These are phyloP conservation scores for Haplosporangium sp. DNA, from an alignment of 371 early-diverging fungal genomes.

Conservation along the genomic window DNA sequence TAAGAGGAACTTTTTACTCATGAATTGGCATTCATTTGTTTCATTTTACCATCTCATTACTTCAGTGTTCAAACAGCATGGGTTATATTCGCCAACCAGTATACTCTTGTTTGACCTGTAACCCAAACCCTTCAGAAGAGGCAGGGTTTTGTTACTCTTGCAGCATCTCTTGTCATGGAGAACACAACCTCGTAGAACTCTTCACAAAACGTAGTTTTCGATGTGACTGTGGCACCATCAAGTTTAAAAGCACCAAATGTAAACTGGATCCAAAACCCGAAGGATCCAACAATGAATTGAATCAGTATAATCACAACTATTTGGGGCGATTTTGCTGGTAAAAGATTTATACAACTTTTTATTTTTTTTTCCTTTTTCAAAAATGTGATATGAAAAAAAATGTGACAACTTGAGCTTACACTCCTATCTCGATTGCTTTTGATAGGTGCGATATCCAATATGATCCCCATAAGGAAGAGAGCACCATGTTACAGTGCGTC, in stretches of 20 bases:
- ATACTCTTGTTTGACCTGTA: conserved; percentile 90
- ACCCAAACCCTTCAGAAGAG: conserved; percentile 52
- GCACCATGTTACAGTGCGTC: conserved; percentile 87
- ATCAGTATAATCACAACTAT: conserved; percentile 86
- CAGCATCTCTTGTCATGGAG: conserved; percentile 83
- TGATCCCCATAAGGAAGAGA: conserved; percentile 78
- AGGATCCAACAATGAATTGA: conserved; percentile 65
- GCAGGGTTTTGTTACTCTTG: conserved; percentile 86
- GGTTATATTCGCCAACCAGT: conserved; percentile 86
- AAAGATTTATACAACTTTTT: background rate
- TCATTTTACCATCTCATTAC: too few relatives aligned
- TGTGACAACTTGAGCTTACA: background rate
- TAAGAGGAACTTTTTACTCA: too few relatives aligned
- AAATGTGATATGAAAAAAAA: background rate
- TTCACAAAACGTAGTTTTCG: conserved; percentile 86
- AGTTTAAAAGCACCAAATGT: conserved; percentile 59
- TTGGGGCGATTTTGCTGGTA: conserved; percentile 84
- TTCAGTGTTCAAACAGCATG: conserved; percentile 75
- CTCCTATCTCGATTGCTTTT: too few relatives aligned
- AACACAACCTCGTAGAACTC: conserved; percentile 84
- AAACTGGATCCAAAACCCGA: conserved; percentile 57
- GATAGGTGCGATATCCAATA: conserved; percentile 78
- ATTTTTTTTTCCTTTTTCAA: background rate
- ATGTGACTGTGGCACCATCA: conserved; percentile 86
- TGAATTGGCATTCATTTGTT: too few relatives aligned